phyloP scores from a whole-genome alignment of 1,284 basidiomycete species.

The Malassezia japonica region DNA sequence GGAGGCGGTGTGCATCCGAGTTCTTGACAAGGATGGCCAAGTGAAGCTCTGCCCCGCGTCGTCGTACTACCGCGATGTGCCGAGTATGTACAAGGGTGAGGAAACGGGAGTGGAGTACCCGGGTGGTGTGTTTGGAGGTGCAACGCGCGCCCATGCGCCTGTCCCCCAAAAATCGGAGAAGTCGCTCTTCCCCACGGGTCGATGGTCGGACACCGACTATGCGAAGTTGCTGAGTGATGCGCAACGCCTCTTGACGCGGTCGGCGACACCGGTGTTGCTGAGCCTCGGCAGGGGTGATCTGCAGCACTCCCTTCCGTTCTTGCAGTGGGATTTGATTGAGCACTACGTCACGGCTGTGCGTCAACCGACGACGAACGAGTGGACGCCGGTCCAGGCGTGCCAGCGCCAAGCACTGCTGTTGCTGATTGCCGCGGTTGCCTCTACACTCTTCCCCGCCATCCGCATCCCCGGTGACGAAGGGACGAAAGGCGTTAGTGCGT shows the following conservation, averaged over 20 bases:
- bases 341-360: not conserved
- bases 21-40: not conserved
- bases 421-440: conserved; percentile 7
- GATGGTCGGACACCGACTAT: conserved; percentile 7
- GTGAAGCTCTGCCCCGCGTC: not conserved
- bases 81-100: not conserved
- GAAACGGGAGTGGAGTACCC: not conserved
- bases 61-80: not conserved
- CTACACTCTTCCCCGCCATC: conserved; percentile 4
- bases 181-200: not conserved
- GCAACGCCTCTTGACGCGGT: not conserved
- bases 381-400: conserved; percentile 1
- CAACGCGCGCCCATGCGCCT: no score
- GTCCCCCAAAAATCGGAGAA: no score
- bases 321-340: conserved; percentile 10
- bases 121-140: no score
- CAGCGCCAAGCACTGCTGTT: conserved; percentile 7
- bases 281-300: not conserved
- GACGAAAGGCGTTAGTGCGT: not conserved
- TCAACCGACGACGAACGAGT: not conserved
- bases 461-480: not conserved
- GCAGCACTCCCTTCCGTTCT: conserved; percentile 5
- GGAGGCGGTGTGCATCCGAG: conserved; percentile 5
- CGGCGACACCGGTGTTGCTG: not conserved
- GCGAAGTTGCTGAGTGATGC: not conserved